phyloP scores from a whole-genome alignment of 2,329 filamentous ascomycete species.

The Talaromyces sp. region DNA sequence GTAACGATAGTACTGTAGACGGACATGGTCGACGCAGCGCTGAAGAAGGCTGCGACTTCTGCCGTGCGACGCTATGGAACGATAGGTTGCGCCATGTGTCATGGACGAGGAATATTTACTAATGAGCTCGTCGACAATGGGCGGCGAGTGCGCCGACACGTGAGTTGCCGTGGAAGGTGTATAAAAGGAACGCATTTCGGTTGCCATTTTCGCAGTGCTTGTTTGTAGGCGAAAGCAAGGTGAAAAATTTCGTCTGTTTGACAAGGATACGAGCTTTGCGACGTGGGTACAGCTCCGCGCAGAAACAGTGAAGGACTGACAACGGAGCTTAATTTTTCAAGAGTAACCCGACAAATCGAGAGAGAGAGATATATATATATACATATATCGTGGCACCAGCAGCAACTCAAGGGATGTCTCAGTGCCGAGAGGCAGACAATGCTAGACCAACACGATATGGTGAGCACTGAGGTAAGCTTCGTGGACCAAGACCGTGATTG shows the following conservation, averaged over 20 bases:
- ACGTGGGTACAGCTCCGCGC: not conserved
- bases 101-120: conserved; percentile 30
- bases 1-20: conserved; percentile 43
- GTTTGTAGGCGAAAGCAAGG: no score
- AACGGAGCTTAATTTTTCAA: not conserved
- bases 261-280: not conserved
- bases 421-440: not conserved
- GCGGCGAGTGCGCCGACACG: conserved; percentile 27
- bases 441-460: not conserved
- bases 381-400: not conserved
- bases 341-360: not conserved
- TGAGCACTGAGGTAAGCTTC: not conserved
- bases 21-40: conserved; percentile 29
- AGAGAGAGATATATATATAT: no score
- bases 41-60: conserved; percentile 25
- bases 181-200: conserved; percentile 33
- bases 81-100: conserved; percentile 15
- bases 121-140: conserved; percentile 31
- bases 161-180: conserved; percentile 27
- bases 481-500: not conserved
- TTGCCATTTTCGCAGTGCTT: conserved; percentile 27
- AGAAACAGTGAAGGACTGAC: not conserved
- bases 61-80: conserved; percentile 12
- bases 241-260: no score
- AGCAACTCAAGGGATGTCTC: not conserved